Evolutionary conservation across 2,329 filamentous ascomycete genomes (phyloP), one percentile per base, ranked within the genome.

Genomic region (Exophiala sp.): DNA sequence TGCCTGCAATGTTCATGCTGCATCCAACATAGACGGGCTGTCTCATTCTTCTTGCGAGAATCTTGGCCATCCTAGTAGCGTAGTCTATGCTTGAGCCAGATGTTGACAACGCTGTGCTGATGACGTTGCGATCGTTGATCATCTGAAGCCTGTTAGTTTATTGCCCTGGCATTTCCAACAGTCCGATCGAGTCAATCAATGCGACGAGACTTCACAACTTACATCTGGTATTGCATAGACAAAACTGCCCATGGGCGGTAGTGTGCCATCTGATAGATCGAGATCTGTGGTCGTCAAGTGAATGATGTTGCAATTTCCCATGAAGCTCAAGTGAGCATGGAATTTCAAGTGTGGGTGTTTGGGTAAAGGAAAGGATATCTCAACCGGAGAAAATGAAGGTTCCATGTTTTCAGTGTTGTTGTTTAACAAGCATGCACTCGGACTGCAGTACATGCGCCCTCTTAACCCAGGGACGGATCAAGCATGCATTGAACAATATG

Each of bases 181-280:
- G 16, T 18, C 35, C 35, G 9, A 32, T 6, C 10, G 41, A 24
- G 7, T n/a, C 12, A 14, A 12, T 33, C 12, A 45, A 5, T n/a
- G 45, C 21, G 18, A 32, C 18, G 33, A 16, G 16, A 50, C 21
- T 21, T 11, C 69, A 45, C 46, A 48, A 68, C 76, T 64, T 75
- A 96, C 94, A 73, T 96, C 88, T 12, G 94, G 92, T 69, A 99
- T 82, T 2, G 91, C 89, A 68, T 96, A 97, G 42, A 97, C 89
- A 67, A 97, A 92, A 46, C 90, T 96, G 2, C 94, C 92, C 71
- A 97, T 79, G 46, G 80, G 75, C 38, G 80, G 73, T 32, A 68
- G 65, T 47, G 65, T 65, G 9, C 65, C 65, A 1, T 65, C 63
- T 16, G 68, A 69, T 39, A 75, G 70, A 2, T 70, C 80, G 1